These are phyloP conservation scores for Auriscalpium microsporum DNA, from an alignment of 768 basidiomycete genomes.

Conservation along the genomic window DNA sequence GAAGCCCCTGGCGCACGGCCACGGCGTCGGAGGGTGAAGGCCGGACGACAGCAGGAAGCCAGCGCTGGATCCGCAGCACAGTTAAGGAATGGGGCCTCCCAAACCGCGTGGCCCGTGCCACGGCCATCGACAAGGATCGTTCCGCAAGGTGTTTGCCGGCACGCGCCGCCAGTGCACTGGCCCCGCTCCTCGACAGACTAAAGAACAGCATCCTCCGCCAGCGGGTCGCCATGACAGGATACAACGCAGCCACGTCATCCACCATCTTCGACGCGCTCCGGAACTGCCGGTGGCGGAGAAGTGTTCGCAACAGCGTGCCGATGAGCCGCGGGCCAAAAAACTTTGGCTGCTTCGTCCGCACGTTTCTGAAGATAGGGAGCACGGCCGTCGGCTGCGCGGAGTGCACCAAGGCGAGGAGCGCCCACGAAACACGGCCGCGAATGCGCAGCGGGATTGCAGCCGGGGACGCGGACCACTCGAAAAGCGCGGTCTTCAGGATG, in stretches of 20 bases:
- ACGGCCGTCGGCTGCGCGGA: slow-evolving; percentile 29
- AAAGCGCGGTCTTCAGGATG: slow-evolving; percentile 18
- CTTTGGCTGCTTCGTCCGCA: slow-evolving; percentile 25
- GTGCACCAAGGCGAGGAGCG: slow-evolving; percentile 25
- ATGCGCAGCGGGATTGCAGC: slow-evolving; percentile 30
- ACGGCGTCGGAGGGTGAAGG: neutral
- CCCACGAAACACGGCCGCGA: slow-evolving; percentile 34
- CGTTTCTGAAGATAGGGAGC: slow-evolving; percentile 31
- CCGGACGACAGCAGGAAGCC: neutral
- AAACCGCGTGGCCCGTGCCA: neutral
- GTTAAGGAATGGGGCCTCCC: neutral
- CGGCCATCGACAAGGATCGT: neutral
- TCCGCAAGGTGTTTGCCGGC: neutral
- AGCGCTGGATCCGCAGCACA: neutral
- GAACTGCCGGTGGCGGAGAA: slow-evolving; percentile 36
- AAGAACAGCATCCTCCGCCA: slow-evolving; percentile 27
- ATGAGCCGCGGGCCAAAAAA: slow-evolving; percentile 36
- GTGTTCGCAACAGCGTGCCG: slow-evolving; percentile 24
- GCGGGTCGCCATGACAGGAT: slow-evolving; percentile 16
- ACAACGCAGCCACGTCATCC: slow-evolving; percentile 15
- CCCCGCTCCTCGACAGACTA: slow-evolving; percentile 1
- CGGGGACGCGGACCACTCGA: slow-evolving; percentile 26
- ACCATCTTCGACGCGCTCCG: slow-evolving; percentile 26
- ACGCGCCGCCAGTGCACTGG: neutral
- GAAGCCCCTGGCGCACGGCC: slow-evolving; percentile 3